Evolutionary conservation across 2,329 filamentous ascomycete species (phyloP), one percentile per base, ranked within the genome.

Genomic region (Aspergillus melleus): DNA sequence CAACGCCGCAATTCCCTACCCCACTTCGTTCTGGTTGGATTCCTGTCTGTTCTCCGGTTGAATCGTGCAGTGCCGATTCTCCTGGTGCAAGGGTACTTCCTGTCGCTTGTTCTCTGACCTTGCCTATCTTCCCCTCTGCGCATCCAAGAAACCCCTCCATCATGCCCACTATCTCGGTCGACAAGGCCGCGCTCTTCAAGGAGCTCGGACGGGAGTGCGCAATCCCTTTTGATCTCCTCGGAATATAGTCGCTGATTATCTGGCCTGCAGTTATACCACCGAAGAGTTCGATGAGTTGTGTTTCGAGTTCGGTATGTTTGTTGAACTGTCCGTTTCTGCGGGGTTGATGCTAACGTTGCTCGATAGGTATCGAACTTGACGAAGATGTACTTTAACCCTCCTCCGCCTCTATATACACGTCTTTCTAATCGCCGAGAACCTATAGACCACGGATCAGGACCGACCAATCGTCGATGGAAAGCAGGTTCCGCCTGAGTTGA

Each of bases 251-350:
- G 63, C 24, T 52, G 20, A 55, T 36, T 58, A 22, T 57, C 52
- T 49, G 47, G 12, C 26, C 24, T 32, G 46, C 61, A 93, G 90
- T 68, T 94, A 91, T 78, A 96, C 94, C 57, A 95, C 91, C 65
- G 87, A 96, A 71, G 91, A 96, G 73, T 99, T 99, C 74, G 95
- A 99, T 78, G 90, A 96, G 74, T 84, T 99, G 69, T 98, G 95
- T 79, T 99, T 99, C 84, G 94, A 99, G 72, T 99, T 96, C 74
- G 93, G 93, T 81, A 76, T 65, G 77, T 74, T 57, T 65, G 77
- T 74, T 56, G 60, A 29, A 57, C 52, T 29, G 22, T 54, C 59
- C 57, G 60, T 55, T 55, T 57, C 59, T 55, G 65, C 66, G 65
- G 69, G 70, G 66, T 58, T 65, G 63, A 60, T 65, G 66, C 73